phyloP scores from a whole-genome alignment of 345 rosid genomes.

The Aquilaria malaccensis region DNA sequence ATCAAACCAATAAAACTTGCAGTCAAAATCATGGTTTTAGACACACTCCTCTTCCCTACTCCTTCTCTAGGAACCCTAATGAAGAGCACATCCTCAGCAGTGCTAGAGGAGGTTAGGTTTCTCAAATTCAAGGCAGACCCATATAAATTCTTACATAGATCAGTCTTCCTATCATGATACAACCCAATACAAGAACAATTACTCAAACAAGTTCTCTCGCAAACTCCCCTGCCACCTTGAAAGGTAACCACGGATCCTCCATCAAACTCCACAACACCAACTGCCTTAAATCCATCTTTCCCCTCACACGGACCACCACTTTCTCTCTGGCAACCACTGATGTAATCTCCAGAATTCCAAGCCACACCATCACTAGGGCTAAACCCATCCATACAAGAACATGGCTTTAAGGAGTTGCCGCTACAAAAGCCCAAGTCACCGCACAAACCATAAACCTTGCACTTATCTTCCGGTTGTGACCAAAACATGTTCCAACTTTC shows the following conservation, averaged over 20 bases:
- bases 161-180: constrained; percentile 32
- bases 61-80: constrained; percentile 42
- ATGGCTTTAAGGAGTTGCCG: constrained; percentile 20
- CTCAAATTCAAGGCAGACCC: constrained; percentile 50
- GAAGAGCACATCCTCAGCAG: constrained; percentile 29
- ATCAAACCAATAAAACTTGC: constrained; percentile 44
- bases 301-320: constrained; percentile 19
- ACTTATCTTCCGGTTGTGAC: constrained; percentile 38
- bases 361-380: constrained; percentile 25
- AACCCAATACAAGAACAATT: constrained; percentile 70
- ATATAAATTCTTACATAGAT: constrained; percentile 43
- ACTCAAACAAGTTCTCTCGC: constrained; percentile 43
- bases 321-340: constrained; percentile 41
- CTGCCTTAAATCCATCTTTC: constrained; percentile 32
- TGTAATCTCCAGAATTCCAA: constrained; percentile 44
- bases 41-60: constrained; percentile 25
- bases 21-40: constrained; percentile 33
- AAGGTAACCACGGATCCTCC: constrained; percentile 26
- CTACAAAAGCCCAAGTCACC: constrained; percentile 39
- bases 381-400: constrained; percentile 41
- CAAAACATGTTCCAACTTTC: constrained; percentile 47
- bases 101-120: constrained; percentile 32
- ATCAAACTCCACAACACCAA: constrained; percentile 36
- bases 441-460: constrained; percentile 39
- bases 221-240: constrained; percentile 33